Base-by-base conservation (phyloP, 306 rosid genomes). In the Sicyos baderoa region DNA sequence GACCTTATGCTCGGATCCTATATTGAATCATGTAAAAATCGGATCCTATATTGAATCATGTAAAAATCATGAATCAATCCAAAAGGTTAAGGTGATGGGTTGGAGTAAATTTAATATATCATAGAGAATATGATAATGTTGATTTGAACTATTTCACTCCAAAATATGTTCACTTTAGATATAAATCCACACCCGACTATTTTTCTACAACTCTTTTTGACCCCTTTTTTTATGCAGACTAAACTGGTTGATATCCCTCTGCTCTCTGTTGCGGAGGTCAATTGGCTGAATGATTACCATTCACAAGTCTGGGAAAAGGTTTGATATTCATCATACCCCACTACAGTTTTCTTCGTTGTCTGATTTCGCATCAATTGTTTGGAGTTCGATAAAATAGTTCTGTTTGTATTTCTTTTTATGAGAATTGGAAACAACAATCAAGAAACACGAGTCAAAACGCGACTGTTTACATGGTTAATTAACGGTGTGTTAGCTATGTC, bases 221-320 rank as follows among this genome's bases (percentile, higher is more conserved):
- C 74, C 70, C 51, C 54, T 72, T 71, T 73, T 73, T 61, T 72
- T 67, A 42, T 87, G 89, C 91, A 93, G 98, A 83, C 80, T 44
- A 93, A 93, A 81, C 21, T 93, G 84, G 82, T 93, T 3, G 88
- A 93, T 67, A 52, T 88, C 70, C 77, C 91, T 78, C 83, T 88
- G 87, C 87, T 93, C 57, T 93, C 96, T 12, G 79, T 54, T 37
- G 76, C 68, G 54, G 98, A 93, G 74, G 66, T 88, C 47, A 80
- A 84, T 74, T 89, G 97, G 97, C 87, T 93, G 40, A 79, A 93
- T 71, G 82, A 84, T 62, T 93, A 89, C 79, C 97, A 93, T 81
- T 86, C 87, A 25, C 83, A 81, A 76, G 96, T 89, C 63, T 89
- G 98, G 97, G 96, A 86, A 74, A 93, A 93, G 97, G 98, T 93